phyloP scores from a whole-genome alignment of 2,329 filamentous ascomycete species.

The Malbranchea zuffiana region DNA sequence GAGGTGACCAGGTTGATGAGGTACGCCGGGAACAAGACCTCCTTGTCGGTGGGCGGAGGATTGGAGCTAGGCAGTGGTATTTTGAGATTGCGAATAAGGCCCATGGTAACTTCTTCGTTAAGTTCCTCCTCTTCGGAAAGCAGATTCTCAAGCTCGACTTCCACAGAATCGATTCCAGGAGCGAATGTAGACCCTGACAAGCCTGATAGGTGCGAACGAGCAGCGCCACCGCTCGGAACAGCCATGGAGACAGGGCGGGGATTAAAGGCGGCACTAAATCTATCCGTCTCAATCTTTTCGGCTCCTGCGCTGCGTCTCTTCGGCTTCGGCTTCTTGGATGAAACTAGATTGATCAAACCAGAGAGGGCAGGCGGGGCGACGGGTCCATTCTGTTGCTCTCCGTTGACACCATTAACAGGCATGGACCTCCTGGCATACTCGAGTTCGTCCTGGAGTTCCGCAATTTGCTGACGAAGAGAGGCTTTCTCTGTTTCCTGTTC shows the following conservation, averaged over 20 bases:
- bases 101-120: constrained; percentile 94
- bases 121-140: constrained; percentile 90
- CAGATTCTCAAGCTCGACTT: constrained; percentile 86
- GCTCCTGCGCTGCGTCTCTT: constrained; percentile 72
- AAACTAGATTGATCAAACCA: constrained; percentile 91
- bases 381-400: constrained; percentile 47
- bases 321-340: constrained; percentile 88
- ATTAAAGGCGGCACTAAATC: constrained; percentile 87
- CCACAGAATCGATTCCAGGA: constrained; percentile 76
- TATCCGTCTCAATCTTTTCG: constrained; percentile 73
- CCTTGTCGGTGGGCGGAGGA: constrained; percentile 90
- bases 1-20: constrained; percentile 98
- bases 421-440: constrained; percentile 71
- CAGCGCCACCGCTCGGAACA: constrained; percentile 43
- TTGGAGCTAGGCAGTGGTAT: constrained; percentile 80
- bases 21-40: constrained; percentile 96
- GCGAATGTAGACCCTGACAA: constrained; percentile 66
- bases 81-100: constrained; percentile 90
- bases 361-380: constrained; percentile 46
- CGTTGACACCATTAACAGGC: constrained; percentile 54
- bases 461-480: constrained; percentile 74
- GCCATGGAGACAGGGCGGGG: constrained; percentile 96
- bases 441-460: constrained; percentile 83
- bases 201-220: constrained; percentile 59
- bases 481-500: constrained; percentile 76